Evolutionary conservation across 345 rosid species (phyloP).

Genomic region (Mercurialis annua): DNA sequence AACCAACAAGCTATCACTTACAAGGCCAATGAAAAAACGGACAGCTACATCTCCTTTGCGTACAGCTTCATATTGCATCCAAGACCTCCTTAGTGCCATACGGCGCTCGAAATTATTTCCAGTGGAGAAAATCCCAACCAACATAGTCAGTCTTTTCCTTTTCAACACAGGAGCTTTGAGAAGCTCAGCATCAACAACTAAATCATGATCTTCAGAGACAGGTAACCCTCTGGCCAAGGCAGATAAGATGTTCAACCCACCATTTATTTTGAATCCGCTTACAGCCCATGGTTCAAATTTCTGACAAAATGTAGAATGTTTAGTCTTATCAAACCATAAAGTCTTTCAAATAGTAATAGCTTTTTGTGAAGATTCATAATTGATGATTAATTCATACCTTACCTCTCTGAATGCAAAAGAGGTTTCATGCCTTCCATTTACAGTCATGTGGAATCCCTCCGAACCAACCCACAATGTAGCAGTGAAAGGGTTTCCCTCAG

Average conservation of each 20-base stretch:
- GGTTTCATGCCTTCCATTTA: constrained; percentile 83
- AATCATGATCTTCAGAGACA: constrained; percentile 56
- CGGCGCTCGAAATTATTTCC: constrained; percentile 89
- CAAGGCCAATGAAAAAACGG: constrained; percentile 85
- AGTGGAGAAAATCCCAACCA: constrained; percentile 83
- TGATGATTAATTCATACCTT: constrained; percentile 28
- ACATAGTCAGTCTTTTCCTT: constrained; percentile 46
- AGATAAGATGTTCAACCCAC: constrained; percentile 58
- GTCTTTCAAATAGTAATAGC: neutral
- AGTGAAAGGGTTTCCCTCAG: constrained; percentile 64
- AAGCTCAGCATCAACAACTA: constrained; percentile 49
- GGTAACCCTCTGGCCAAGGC: constrained; percentile 72
- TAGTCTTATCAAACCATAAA: constrained; percentile 9
- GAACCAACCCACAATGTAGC: constrained; percentile 79
- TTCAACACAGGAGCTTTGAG: constrained; percentile 64
- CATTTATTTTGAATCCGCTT: constrained; percentile 52
- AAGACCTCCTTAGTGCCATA: constrained; percentile 86
- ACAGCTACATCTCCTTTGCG: constrained; percentile 75
- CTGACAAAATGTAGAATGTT: constrained; percentile 33
- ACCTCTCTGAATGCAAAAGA: constrained; percentile 82
- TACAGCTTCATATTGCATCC: constrained; percentile 83
- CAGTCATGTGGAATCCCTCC: constrained; percentile 87
- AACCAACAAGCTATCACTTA: constrained; percentile 37
- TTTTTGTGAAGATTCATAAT: constrained; percentile 11
- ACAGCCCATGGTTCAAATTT: constrained; percentile 83